Evolutionary conservation across 2,329 filamentous ascomycete genomes (phyloP).

Genomic region (Microsporum audouinii): DNA sequence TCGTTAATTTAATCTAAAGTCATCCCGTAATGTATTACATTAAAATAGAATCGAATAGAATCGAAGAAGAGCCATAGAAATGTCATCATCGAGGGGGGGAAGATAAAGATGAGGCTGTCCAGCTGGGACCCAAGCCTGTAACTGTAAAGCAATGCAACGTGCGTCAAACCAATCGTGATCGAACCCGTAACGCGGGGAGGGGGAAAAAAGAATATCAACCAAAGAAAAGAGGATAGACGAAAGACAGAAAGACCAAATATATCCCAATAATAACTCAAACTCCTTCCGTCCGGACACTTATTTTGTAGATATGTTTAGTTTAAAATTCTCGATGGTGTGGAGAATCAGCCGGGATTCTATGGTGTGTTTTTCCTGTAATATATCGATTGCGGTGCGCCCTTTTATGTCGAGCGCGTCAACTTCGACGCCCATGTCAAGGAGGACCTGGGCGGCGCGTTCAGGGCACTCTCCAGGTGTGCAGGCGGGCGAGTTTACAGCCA

Average conservation of each 20-base stretch:
- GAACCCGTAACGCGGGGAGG: no score
- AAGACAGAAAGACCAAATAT: background rate
- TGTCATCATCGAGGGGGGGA: background rate
- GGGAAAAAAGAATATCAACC: background rate
- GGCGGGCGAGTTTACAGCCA: background rate
- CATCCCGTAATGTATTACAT: slow-evolving; percentile 1
- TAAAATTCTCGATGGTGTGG: background rate
- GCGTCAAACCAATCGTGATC: background rate
- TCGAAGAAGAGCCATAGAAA: background rate
- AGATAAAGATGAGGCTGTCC: background rate
- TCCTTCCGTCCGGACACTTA: background rate
- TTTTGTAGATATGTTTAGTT: background rate
- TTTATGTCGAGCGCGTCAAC: background rate
- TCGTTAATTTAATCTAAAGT: slow-evolving; percentile 2
- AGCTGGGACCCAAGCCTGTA: background rate
- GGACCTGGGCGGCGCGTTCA: background rate
- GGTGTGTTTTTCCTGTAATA: background rate
- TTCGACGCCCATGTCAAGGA: background rate
- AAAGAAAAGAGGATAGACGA: background rate
- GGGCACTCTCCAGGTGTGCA: slow-evolving; percentile 1
- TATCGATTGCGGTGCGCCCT: background rate
- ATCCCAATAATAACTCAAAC: no score
- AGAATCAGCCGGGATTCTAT: slow-evolving; percentile 4
- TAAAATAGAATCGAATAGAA: background rate
- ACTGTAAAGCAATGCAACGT: background rate